Evolutionary conservation across 495 filamentous ascomycete genomes (phyloP).

Genomic region (Cercophora newfieldiana): DNA sequence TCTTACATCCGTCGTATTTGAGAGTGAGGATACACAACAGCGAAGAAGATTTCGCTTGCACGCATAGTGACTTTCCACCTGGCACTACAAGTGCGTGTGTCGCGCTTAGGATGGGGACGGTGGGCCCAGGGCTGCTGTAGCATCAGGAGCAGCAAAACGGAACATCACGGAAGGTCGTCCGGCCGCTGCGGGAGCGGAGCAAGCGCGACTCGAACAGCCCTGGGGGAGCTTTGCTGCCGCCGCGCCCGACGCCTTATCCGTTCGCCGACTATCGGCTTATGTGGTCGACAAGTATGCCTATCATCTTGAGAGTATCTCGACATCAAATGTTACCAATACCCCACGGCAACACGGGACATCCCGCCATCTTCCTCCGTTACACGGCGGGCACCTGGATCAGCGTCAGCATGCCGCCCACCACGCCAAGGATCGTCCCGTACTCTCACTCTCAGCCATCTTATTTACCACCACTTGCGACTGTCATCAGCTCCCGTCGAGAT

Average conservation of each 20-base stretch:
- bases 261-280: neutral
- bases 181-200: slow-evolving; percentile 4
- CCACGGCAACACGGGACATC: slow-evolving; percentile 6
- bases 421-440: slow-evolving; percentile 22
- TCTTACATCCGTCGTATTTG: neutral
- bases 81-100: slow-evolving; percentile 8
- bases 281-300: slow-evolving; percentile 4
- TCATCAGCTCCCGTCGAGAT: slow-evolving; percentile 3
- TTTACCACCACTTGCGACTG: neutral
- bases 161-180: slow-evolving; percentile 1
- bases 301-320: slow-evolving; percentile 20
- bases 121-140: neutral
- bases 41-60: neutral
- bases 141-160: slow-evolving; percentile 4
- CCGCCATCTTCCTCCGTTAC: neutral
- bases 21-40: neutral
- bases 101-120: slow-evolving; percentile 1
- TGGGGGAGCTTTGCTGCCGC: neutral
- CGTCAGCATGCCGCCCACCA: slow-evolving; percentile 9
- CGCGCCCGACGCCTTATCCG: neutral
- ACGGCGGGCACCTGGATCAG: neutral
- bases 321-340: slow-evolving; percentile 2
- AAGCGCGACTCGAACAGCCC: slow-evolving; percentile 3
- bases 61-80: slow-evolving; percentile 2
- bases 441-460: neutral